phyloP scores from a whole-genome alignment of 345 rosid species.

The Salix purpurea region DNA sequence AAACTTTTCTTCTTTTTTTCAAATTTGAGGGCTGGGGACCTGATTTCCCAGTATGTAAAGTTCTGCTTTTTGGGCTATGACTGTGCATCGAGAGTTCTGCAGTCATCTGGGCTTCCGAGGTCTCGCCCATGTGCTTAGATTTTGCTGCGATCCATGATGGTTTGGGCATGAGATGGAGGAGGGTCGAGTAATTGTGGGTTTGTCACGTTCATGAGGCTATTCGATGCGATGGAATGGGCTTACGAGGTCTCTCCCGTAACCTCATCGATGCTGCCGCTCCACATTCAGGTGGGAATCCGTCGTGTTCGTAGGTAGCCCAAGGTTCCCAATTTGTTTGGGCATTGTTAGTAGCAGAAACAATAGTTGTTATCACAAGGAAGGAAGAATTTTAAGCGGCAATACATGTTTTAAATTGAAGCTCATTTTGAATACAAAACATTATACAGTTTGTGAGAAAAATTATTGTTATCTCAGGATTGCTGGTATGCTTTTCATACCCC shows the following conservation, averaged over 20 bases:
- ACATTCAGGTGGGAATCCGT: too few relatives aligned
- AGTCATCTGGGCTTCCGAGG: not conserved
- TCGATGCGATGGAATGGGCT: not conserved
- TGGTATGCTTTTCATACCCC: constrained; percentile 81
- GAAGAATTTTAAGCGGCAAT: not conserved
- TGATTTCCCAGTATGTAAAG: not conserved
- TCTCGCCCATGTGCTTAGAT: not conserved
- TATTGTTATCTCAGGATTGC: constrained; percentile 50
- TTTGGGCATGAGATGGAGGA: not conserved
- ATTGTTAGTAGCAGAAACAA: too few relatives aligned
- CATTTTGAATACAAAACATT: too few relatives aligned
- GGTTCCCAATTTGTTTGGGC: too few relatives aligned
- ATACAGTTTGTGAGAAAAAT: too few relatives aligned
- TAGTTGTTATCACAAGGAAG: too few relatives aligned
- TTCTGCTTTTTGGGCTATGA: not conserved
- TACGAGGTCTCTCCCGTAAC: too few relatives aligned
- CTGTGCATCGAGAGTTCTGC: not conserved
- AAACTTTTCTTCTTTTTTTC: too few relatives aligned
- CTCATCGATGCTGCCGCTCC: too few relatives aligned
- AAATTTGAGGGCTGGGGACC: not conserved
- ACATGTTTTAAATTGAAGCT: not conserved
- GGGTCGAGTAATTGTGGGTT: not conserved
- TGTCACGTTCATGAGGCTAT: not conserved
- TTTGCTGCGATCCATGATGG: not conserved
- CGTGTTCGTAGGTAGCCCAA: too few relatives aligned